These are phyloP conservation scores for Fusarium hostae DNA, from an alignment of 2,329 filamentous ascomycete genomes.

Conservation along the genomic window DNA sequence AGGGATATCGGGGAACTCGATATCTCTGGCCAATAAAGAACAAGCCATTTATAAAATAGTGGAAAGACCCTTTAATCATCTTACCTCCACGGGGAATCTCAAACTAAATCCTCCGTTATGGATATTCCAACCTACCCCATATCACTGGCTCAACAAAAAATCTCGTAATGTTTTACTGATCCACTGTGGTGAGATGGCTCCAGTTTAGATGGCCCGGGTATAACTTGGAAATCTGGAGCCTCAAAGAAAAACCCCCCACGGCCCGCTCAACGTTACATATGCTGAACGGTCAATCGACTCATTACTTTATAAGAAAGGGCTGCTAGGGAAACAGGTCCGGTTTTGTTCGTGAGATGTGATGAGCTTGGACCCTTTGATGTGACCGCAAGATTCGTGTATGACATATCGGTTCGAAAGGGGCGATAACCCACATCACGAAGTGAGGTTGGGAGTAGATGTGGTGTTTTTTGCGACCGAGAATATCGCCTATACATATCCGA, in stretches of 20 bases:
- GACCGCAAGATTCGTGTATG: not conserved
- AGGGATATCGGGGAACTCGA: conserved; percentile 7
- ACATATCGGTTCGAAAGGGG: not conserved
- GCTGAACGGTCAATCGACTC: not conserved
- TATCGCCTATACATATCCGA: not conserved
- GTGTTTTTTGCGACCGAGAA: not conserved
- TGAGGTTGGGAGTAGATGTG: not conserved
- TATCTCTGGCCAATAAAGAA: not conserved
- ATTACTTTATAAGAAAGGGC: not conserved
- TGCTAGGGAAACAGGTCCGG: not conserved
- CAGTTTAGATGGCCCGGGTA: not conserved
- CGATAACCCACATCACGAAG: not conserved
- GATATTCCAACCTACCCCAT: not conserved
- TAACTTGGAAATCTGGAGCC: not conserved
- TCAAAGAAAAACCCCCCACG: not conserved
- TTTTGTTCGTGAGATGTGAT: not conserved
- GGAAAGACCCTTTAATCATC: conserved; percentile 1
- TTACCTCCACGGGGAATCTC: conserved; percentile 17
- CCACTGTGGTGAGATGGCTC: not conserved
- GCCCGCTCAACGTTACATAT: not conserved
- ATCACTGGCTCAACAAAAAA: conserved; percentile 7
- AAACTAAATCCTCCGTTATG: not conserved
- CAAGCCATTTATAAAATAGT: conserved; percentile 6
- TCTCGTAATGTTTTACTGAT: not conserved
- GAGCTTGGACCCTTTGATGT: not conserved